phyloP scores from a whole-genome alignment of 2,329 filamentous ascomycete species.

The Fusarium compactum region DNA sequence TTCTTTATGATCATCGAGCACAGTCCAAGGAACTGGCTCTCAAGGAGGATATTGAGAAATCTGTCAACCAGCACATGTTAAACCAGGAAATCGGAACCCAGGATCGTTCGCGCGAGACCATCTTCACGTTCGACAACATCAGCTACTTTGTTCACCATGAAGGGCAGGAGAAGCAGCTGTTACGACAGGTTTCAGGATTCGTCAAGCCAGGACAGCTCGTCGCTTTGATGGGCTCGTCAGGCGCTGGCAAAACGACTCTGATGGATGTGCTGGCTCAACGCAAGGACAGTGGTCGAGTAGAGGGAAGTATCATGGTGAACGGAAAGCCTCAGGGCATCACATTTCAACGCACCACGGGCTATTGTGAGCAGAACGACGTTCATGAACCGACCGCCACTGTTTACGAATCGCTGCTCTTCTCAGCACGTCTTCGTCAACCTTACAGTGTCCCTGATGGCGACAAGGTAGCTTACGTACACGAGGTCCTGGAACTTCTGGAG shows the following conservation, averaged over 20 bases:
- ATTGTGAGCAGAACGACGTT: conserved; percentile 90
- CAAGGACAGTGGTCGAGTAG: conserved; percentile 86
- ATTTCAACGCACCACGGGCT: conserved; percentile 88
- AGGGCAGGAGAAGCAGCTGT: conserved; percentile 68
- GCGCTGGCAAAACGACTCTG: conserved; percentile 88
- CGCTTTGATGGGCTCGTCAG: conserved; percentile 78
- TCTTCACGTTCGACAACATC: conserved; percentile 78
- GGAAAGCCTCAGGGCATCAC: conserved; percentile 74
- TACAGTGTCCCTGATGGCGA: conserved; percentile 73
- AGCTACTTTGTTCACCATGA: conserved; percentile 72
- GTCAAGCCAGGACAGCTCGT: conserved; percentile 79
- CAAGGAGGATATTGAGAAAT: neutral
- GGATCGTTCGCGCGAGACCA: neutral
- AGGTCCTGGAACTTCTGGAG: conserved; percentile 72
- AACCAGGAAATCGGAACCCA: neutral
- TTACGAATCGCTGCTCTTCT: conserved; percentile 84
- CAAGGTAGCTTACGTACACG: conserved; percentile 83
- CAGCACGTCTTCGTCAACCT: conserved; percentile 82
- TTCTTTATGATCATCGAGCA: neutral
- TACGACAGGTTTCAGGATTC: conserved; percentile 76
- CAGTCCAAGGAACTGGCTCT: neutral
- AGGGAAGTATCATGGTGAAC: conserved; percentile 77
- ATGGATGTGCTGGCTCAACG: conserved; percentile 86
- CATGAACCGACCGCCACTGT: conserved; percentile 72
- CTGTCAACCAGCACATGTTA: neutral